Evolutionary conservation across 2,329 filamentous ascomycete species (phyloP).

Genomic region (Colletotrichum sp.): DNA sequence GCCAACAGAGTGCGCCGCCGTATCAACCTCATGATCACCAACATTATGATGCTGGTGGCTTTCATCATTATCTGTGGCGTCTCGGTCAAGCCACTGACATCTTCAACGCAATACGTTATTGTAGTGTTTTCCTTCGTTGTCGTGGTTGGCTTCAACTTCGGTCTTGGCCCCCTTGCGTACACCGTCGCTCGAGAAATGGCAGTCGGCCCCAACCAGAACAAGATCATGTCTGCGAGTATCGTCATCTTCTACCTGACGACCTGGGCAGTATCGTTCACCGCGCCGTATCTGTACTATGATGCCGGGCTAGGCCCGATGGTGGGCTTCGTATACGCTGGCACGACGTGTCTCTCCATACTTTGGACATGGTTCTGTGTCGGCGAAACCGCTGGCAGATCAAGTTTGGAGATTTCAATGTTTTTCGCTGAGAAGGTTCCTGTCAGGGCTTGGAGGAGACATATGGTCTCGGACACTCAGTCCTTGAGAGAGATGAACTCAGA

Average conservation of each 20-base stretch:
- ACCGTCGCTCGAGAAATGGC: background rate
- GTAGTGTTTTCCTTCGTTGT: background rate
- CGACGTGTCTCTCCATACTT: background rate
- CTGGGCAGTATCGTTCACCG: background rate
- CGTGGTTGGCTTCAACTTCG: background rate
- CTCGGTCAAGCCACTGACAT: background rate
- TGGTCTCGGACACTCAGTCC: background rate
- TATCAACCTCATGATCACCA: background rate
- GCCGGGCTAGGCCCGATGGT: background rate
- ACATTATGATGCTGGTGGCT: background rate
- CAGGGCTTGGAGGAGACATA: background rate
- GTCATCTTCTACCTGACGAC: background rate
- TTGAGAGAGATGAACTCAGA: background rate
- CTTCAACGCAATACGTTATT: background rate
- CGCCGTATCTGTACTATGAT: background rate
- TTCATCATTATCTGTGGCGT: background rate
- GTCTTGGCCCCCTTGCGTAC: background rate
- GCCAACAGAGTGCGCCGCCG: background rate
- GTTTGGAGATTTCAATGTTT: background rate
- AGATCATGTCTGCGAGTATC: background rate
- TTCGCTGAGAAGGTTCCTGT: background rate
- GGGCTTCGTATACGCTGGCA: background rate
- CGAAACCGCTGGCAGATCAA: background rate
- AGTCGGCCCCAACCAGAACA: background rate
- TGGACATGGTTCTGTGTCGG: background rate